Evolutionary conservation across 345 rosid genomes (phyloP).

Genomic region (Rhodomyrtus tomentosa): DNA sequence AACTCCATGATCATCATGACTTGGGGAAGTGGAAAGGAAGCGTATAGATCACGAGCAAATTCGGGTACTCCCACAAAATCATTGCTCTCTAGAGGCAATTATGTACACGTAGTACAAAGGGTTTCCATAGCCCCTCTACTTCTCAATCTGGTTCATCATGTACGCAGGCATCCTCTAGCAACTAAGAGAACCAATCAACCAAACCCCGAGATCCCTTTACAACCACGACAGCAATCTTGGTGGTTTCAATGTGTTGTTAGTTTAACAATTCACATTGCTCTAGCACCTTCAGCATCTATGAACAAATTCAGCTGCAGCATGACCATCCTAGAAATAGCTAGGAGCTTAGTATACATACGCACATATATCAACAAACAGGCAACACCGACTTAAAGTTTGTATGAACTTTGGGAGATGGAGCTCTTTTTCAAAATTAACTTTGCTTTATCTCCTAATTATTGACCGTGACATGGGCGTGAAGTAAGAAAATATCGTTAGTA

Average conservation of each 20-base stretch:
- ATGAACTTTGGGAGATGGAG: not conserved
- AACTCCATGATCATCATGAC: conserved; percentile 12
- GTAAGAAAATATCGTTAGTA: not conserved
- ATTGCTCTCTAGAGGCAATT: not conserved
- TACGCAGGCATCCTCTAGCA: not conserved
- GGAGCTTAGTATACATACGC: not conserved
- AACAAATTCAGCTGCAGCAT: not conserved
- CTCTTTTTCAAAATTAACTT: not conserved
- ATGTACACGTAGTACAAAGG: not conserved
- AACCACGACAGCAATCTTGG: not conserved
- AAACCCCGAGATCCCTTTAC: not conserved
- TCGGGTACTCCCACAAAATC: not conserved
- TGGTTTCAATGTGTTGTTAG: not conserved
- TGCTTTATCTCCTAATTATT: not conserved
- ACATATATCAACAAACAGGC: not conserved
- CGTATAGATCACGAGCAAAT: conserved; percentile 31
- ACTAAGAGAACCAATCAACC: not conserved
- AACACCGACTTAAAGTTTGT: not conserved
- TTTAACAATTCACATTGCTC: not conserved
- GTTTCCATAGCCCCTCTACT: not conserved
- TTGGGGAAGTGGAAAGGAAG: conserved; percentile 14
- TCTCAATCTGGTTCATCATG: not conserved
- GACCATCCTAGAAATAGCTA: not conserved
- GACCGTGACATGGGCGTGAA: conserved; percentile 1
- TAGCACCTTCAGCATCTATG: not conserved